These are phyloP conservation scores for Cadophora sp. DNA, from an alignment of 2,329 filamentous ascomycete genomes.

Conservation along the genomic window DNA sequence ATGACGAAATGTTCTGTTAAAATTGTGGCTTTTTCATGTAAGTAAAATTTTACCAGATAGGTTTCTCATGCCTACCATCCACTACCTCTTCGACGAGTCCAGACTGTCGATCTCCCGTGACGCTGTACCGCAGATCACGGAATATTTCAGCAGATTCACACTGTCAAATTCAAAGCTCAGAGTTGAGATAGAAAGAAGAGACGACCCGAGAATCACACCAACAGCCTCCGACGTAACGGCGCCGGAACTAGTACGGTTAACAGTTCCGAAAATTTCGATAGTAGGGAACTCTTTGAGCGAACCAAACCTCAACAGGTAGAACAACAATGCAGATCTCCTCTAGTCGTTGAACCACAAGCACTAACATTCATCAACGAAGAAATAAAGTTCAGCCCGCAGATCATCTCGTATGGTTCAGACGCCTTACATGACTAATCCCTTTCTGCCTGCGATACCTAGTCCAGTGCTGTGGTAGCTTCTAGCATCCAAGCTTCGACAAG, in stretches of 20 bases:
- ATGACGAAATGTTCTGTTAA: not conserved
- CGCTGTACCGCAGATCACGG: not conserved
- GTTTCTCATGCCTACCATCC: not conserved
- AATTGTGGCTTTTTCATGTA: not conserved
- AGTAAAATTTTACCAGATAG: not conserved
- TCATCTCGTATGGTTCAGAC: not conserved
- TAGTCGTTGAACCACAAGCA: not conserved
- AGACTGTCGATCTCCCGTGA: not conserved
- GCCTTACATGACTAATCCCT: not conserved
- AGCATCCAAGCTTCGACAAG: slow-evolving; percentile 2
- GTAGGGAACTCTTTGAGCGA: not conserved
- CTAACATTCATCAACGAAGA: not conserved
- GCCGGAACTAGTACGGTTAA: not conserved
- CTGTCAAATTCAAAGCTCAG: not conserved
- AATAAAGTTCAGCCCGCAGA: not conserved
- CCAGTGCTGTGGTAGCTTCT: slow-evolving; percentile 1
- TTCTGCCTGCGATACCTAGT: not conserved
- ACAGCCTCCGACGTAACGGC: slow-evolving; percentile 7
- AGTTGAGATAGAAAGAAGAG: not conserved
- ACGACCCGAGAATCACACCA: not conserved
- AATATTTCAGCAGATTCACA: not conserved
- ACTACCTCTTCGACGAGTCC: not conserved
- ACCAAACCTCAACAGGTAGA: not conserved
- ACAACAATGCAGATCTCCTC: not conserved
- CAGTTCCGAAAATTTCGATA: no score